Evolutionary conservation across 345 rosid genomes (phyloP), one percentile per base, ranked within the genome.

Genomic region (Salix udensis): DNA sequence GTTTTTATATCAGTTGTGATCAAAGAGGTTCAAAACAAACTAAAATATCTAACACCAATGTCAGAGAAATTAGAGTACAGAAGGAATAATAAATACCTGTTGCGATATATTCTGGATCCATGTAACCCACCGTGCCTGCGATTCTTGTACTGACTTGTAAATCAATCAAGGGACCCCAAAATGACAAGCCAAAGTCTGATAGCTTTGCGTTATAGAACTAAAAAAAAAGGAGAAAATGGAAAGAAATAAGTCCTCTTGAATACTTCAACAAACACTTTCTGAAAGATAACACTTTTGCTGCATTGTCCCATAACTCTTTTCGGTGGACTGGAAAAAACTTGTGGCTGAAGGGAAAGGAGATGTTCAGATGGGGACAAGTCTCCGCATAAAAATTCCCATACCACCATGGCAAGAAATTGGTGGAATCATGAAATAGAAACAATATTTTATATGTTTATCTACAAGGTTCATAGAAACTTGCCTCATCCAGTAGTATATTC

Each of bases 401-500:
- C 52, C 52, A 46, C 52, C 15, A 46, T 14, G 5, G 50, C 50
- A 13, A 44, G 50, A 44, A 44, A 52, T 52, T 18, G 23, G n/a
- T 18, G 7, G n/a, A 6, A 18, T 52, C 23, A 18, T 52, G 58
- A 52, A 52, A 52, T 52, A 18, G n/a, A 5, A 36, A 36, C 37
- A 36, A 42, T 42, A 16, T 2, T 50, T 50, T 50, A 4, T 18
- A 6, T 50, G 7, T 50, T 50, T 50, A 1, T 13, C 26, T 26
- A 18, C 50, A 48, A n/a, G 26, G 28, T 52, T 30, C 21, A 16
- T 8, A 40, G 28, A 21, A 21, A 65, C 58, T 71, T 50, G 72
- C 76, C 37, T n/a, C 46, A 19, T 77, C 72, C 13, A 77, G 64
- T 31, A 77, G 71, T 34, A 77, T 21, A 37, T 77, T 77, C 4